Evolutionary conservation across 352 stramenopile genomes (phyloP), one percentile per base, ranked within the genome.

Genomic region (Globisporangium megalacanthum): DNA sequence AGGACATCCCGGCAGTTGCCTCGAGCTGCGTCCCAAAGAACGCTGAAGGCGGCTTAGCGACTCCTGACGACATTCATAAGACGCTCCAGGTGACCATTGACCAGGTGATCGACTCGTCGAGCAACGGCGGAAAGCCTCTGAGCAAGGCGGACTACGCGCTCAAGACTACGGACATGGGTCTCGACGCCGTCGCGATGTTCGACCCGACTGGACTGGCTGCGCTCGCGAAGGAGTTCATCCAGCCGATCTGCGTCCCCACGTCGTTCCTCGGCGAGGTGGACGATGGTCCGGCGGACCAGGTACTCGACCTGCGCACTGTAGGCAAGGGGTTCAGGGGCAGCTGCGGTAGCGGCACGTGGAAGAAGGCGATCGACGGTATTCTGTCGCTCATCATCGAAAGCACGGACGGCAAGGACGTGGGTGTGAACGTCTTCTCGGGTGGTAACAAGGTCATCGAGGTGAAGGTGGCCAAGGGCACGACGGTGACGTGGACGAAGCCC

Each of bases 171-270:
- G 67, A 79, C 45, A 61, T 79, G 36, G 72, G 61, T 1, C 60
- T 77, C 8, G 58, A 61, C 19, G 57, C 31, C 1, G 45, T 83
- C n/a, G 49, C 62, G 52, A 58, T 50, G 4, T 61, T 82, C 29
- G 73, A 83, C 56, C 69, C 71, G 1, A 77, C 71, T 15, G 68
- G 71, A 3, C 71, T 68, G 1, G 75, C 71, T 19, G 19, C 60
- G 29, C 68, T 77, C 57, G 65, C 56, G 11, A 73, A 65, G 45
- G 71, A 82, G 54, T 84, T 77, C 56, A 65, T 85, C 4, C 72
- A 87, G 63, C 71, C 64, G 8, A 70, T 87, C 41, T 87, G 77
- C 51, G 74, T 74, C 0, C 77, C 74, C 0, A 85, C 77, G 3
- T 61, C 70, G 10, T 77, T 80, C 37, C 61, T 79, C 25, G 70